Evolutionary conservation across 2,329 filamentous ascomycete species (phyloP).

Genomic region (Teratosphaeria nubilosa): DNA sequence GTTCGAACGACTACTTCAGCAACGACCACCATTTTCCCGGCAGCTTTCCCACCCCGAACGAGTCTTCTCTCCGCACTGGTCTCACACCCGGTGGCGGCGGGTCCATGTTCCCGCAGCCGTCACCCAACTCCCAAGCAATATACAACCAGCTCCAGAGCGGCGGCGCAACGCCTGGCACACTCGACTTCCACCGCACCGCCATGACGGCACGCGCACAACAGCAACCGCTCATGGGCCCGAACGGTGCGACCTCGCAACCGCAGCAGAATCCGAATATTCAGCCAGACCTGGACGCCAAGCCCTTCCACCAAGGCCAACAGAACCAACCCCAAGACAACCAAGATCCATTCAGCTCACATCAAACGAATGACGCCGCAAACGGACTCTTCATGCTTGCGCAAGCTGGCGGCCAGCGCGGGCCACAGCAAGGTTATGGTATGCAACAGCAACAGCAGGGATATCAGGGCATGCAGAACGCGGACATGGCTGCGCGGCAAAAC

Average conservation of each 20-base stretch:
- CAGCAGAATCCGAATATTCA: constrained; percentile 30
- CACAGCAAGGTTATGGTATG: constrained; percentile 42
- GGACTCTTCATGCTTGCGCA: constrained; percentile 85
- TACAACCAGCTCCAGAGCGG: constrained; percentile 71
- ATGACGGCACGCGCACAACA: constrained; percentile 62
- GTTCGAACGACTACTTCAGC: constrained; percentile 67
- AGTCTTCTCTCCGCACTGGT: constrained; percentile 84
- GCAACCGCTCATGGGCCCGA: constrained; percentile 27
- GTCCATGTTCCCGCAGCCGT: constrained; percentile 92
- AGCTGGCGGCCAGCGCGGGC: constrained; percentile 47
- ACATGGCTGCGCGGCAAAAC: constrained; percentile 27
- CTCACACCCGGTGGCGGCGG: constrained; percentile 89
- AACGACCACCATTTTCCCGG: constrained; percentile 65
- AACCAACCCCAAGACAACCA: constrained; percentile 29
- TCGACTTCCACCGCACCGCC: constrained; percentile 92
- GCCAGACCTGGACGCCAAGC: constrained; percentile 30
- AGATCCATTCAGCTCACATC: constrained; percentile 74
- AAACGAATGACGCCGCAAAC: constrained; percentile 87
- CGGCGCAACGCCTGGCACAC: constrained; percentile 75
- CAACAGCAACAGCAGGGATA: constrained; percentile 35
- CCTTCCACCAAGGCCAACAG: constrained; percentile 47
- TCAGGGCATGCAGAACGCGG: constrained; percentile 25
- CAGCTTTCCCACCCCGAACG: constrained; percentile 89
- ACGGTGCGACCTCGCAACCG: constrained; percentile 34
- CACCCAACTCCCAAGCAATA: constrained; percentile 74